A percentile compares a stretch with the other conserved stretches of the same genome.
These are phyloP conservation scores for Cenococcum geophilum DNA, from an alignment of 495 filamentous ascomycete species.

Conservation along the genomic window DNA sequence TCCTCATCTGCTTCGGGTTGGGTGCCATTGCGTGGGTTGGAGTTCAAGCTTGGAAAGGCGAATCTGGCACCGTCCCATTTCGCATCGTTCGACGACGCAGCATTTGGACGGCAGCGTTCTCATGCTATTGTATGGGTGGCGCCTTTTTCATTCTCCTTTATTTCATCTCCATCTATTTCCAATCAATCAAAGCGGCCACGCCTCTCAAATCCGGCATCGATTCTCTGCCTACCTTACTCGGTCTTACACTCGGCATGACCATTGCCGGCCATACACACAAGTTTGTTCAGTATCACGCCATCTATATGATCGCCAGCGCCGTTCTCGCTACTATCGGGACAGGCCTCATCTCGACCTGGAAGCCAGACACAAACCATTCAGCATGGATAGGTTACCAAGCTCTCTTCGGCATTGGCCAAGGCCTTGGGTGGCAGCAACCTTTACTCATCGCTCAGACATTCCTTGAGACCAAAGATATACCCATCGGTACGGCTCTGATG, in stretches of 20 bases:
- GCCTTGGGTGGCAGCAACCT: constrained; percentile 23
- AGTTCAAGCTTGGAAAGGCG: constrained; percentile 19
- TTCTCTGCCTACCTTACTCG: constrained; percentile 27
- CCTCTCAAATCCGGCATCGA: constrained; percentile 29
- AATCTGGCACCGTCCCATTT: constrained; percentile 22
- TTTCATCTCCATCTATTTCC: constrained; percentile 38
- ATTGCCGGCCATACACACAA: constrained; percentile 56
- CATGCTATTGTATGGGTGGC: constrained; percentile 20
- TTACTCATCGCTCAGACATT: constrained; percentile 26
- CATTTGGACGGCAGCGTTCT: constrained; percentile 36
- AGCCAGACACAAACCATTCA: constrained; percentile 18
- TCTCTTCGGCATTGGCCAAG: constrained; percentile 27
- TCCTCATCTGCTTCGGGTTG: constrained; percentile 41
- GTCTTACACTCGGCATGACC: constrained; percentile 56
- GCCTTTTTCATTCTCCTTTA: constrained; percentile 27
- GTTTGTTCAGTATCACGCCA: constrained; percentile 66
- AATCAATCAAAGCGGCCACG: constrained; percentile 22
- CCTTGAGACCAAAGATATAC: constrained; percentile 23
- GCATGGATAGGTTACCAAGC: constrained; percentile 32
- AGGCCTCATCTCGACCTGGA: constrained; percentile 29
- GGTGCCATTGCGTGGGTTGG: constrained; percentile 20
- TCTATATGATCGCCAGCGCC: constrained; percentile 42
- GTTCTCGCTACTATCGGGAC: constrained; percentile 23
- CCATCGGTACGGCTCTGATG: constrained; percentile 28
- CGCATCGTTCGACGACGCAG: constrained; percentile 21